phyloP scores from a whole-genome alignment of 2,329 filamentous ascomycete species.

The Blastomyces emzantsi region DNA sequence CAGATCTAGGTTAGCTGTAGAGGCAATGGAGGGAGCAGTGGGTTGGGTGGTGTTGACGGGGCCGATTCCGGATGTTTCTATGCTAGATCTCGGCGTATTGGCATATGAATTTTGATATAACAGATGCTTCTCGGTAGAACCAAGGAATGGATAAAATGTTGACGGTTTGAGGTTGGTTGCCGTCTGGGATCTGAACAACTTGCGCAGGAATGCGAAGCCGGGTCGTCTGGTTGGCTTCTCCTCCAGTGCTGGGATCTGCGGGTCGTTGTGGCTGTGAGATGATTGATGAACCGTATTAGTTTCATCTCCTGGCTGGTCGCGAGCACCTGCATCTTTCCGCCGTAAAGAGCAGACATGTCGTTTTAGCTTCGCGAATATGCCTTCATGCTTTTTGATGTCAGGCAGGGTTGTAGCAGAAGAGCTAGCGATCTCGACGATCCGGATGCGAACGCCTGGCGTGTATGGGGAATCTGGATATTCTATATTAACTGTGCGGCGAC shows the following conservation, averaged over 20 bases:
- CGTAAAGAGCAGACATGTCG: not conserved
- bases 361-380: not conserved
- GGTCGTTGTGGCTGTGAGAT: not conserved
- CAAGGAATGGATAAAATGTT: not conserved
- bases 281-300: not conserved
- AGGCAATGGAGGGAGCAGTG: not conserved
- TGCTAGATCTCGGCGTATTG: not conserved
- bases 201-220: not conserved
- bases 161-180: not conserved
- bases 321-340: not conserved
- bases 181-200: not conserved
- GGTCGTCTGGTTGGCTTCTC: not conserved
- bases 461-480: not conserved
- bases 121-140: too few relatives aligned
- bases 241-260: not conserved
- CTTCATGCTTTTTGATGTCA: not conserved
- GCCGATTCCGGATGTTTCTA: not conserved
- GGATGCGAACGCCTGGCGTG: not conserved
- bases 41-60: not conserved
- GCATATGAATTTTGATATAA: not conserved
- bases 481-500: not conserved
- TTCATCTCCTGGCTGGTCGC: not conserved
- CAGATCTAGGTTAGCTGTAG: not conserved
- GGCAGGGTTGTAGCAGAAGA: not conserved
- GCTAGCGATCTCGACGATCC: not conserved